Evolutionary conservation across 2,329 filamentous ascomycete genomes (phyloP).

Genomic region (Penicillium glabrum): DNA sequence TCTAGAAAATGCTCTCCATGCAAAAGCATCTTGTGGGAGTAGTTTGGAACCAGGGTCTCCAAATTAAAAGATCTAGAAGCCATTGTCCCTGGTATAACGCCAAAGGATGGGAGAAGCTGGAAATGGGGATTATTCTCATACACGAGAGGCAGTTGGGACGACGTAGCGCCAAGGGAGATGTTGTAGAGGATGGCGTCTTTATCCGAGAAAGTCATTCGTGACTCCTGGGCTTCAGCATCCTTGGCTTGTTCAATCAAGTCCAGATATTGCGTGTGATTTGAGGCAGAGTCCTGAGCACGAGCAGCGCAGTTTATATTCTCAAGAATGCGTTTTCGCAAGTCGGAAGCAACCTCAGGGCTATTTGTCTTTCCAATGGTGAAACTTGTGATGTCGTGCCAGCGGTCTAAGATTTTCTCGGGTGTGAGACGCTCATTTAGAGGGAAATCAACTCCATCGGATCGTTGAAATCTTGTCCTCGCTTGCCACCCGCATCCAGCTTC

Average conservation of each 20-base stretch:
- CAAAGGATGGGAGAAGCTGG: slow-evolving; percentile 91
- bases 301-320: no score
- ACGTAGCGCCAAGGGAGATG: slow-evolving; percentile 87
- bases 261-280: no score
- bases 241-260: slow-evolving; percentile 60
- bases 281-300: no score
- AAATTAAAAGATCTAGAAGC: slow-evolving; percentile 76
- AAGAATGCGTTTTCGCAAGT: no score
- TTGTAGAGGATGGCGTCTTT: slow-evolving; percentile 94
- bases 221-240: slow-evolving; percentile 68
- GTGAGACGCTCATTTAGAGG: no score
- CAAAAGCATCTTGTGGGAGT: slow-evolving; percentile 96
- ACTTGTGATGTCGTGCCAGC: no score
- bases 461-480: slow-evolving; percentile 22
- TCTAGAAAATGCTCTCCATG: slow-evolving; percentile 99
- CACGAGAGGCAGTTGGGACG: slow-evolving; percentile 79
- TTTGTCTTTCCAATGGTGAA: no score
- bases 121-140: slow-evolving; percentile 92
- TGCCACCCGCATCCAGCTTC: slow-evolving; percentile 93
- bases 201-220: slow-evolving; percentile 80
- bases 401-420: no score
- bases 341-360: no score
- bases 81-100: slow-evolving; percentile 92
- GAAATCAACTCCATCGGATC: no score
- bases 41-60: slow-evolving; percentile 86